Base-by-base conservation (phyloP, 768 basidiomycete genomes). In the Paxillus ammoniavirescens region DNA sequence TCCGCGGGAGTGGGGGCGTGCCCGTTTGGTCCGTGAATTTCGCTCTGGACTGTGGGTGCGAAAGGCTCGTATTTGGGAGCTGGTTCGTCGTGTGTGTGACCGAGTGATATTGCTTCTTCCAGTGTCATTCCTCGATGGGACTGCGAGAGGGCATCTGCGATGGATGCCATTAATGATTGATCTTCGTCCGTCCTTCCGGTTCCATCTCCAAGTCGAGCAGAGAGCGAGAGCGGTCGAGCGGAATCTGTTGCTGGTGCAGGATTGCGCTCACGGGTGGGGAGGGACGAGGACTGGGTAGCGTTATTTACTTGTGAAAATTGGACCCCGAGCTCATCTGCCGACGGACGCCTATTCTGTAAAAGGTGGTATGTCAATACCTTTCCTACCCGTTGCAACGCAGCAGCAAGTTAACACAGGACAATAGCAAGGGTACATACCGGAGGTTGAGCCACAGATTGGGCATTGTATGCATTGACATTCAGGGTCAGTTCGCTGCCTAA, bases 221-320 rank as follows among this genome's bases (percentile, higher is more conserved):
- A 35, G 15, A 45, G 5, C 2, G 64, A 41, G 12, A 56, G 33
- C 4, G 62, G 55, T 18, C 30, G 47, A 12, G 41, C 15, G 4
- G 52, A 40, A 21, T 51, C 54, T 17, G 45, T n/a, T 2, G 42
- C 50, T 0, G 72, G 63, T 8, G 68, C 45, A 0, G 60, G 61
- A 28, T 74, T 75, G 31, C 70, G 71, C 60, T 52, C 68, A 65
- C 54, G 81, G 77, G 15, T 76, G 0, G 86, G 87, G 69, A 89
- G 82, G 1, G 89, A 90, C 23, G 84, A 83, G 61, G 87, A 89
- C 14, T 82, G 76, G 0, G 53, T 47, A 8, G 52, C 1, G 14
- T 52, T 10, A 17, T 55, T 53, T 2, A 30, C 50, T 17, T 42
- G 31, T 28, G 51, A 33, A 5, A 37, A 38, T 28, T 61, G 61